A percentile compares a stretch with the other conserved stretches of the same genome.
These are phyloP conservation scores for Colletotrichum tofieldiae DNA, from an alignment of 2,329 filamentous ascomycete species.

Conservation along the genomic window DNA sequence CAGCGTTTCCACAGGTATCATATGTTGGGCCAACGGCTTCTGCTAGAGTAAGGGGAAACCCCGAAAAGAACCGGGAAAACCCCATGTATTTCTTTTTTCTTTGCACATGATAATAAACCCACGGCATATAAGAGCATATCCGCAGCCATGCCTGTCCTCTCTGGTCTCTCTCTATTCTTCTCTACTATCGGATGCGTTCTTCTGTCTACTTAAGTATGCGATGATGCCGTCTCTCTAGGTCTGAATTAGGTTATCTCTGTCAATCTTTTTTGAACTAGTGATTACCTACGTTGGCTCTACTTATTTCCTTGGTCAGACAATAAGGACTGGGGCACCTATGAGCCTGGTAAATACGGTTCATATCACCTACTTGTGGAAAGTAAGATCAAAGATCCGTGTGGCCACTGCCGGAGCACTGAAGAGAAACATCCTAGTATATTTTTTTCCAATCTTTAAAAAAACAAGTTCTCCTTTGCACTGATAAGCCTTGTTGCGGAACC, in stretches of 20 bases:
- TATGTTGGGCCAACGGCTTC: not conserved
- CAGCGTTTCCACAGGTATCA: not conserved
- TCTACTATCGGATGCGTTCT: too few relatives aligned
- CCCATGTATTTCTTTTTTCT: not conserved
- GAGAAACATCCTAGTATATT: not conserved
- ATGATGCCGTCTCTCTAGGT: not conserved
- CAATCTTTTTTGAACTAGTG: too few relatives aligned
- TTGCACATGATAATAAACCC: not conserved
- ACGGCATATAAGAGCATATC: too few relatives aligned
- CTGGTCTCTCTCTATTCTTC: too few relatives aligned
- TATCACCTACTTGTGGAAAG: not conserved
- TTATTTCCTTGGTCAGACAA: accelerated
- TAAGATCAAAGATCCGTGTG: not conserved
- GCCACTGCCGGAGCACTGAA: not conserved
- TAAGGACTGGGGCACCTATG: too few relatives aligned
- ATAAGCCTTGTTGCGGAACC: not conserved
- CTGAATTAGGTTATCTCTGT: not conserved
- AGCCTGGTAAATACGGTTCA: not conserved
- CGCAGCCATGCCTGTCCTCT: too few relatives aligned
- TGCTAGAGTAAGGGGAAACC: not conserved
- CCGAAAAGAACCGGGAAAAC: not conserved
- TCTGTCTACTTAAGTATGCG: too few relatives aligned
- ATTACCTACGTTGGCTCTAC: not conserved
- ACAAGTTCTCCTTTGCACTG: accelerated
- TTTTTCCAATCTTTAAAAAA: not conserved